Evolutionary conservation across 2,329 filamentous ascomycete genomes (phyloP), one percentile per base, ranked within the genome.

Genomic region (Arachnomyces sp.): DNA sequence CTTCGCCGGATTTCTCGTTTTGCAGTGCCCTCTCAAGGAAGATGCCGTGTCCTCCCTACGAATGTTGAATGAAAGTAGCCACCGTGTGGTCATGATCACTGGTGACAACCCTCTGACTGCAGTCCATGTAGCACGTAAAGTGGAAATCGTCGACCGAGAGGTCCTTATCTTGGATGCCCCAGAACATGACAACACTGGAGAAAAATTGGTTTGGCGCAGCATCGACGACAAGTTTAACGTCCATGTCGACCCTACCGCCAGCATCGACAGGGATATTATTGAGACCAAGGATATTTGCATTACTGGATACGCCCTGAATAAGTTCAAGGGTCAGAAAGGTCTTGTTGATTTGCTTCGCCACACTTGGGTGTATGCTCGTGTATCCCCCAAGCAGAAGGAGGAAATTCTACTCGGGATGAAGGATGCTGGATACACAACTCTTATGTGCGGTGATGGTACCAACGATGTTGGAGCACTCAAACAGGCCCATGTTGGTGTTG

Each of bases 71-170:
- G 92, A 98, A 70, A 96, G 90, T 65, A 96, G 89, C 66, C 92
- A 98, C 64, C 86, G 92, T 53, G 88, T 94, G 34, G 84, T 98
- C 52, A 98, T 98, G 92, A 98, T 98, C 50, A 98, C 92, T 44
- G 92, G 92, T 59, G 92, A 98, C 63, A 98, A 98, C 61, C 90
- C 92, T 9, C 74, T 98, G 38, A 98, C 92, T 31, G 92, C 92
- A 49, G 86, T 94, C 8, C 90, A 98, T 58, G 92, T 98, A 42
- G 92, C 92, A 12, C 81, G 83, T 46, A 82, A 95, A 61, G 92
- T 98, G 17, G 92, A 98, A 61, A 98, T 98, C 61, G 88, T 98
- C 12, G 92, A 98, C 56, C 82, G 92, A 42, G 89, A 96, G 28
- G 86, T 92, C 39, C 74, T 96, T 44, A 96, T 98, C 52, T 73